Evolutionary conservation across 2,329 filamentous ascomycete genomes (phyloP).

Genomic region (Diaporthe eres): DNA sequence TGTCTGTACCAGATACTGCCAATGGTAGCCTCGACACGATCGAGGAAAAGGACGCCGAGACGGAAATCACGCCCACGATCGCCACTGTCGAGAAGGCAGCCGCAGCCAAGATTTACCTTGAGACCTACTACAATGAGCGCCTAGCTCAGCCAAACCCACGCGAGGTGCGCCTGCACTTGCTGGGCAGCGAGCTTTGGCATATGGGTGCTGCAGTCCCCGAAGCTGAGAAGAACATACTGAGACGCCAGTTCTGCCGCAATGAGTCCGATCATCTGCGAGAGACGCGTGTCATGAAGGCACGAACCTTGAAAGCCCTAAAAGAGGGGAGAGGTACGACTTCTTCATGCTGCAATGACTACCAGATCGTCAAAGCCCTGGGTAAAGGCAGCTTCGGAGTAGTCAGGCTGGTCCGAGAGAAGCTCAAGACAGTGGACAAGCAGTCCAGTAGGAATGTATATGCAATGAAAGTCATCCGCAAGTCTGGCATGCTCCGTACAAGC

Average conservation of each 20-base stretch:
- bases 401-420: conserved; percentile 81
- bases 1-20: conserved; percentile 43
- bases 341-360: conserved; percentile 71
- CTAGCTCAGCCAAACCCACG: conserved; percentile 71
- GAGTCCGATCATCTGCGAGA: conserved; percentile 85
- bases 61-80: conserved; percentile 51
- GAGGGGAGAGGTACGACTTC: conserved; percentile 30
- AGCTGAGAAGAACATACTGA: conserved; percentile 67
- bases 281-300: conserved; percentile 77
- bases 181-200: conserved; percentile 75
- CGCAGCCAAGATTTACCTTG: conserved; percentile 87
- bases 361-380: conserved; percentile 85
- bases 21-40: conserved; percentile 51
- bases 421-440: conserved; percentile 46
- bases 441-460: conserved; percentile 79
- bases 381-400: conserved; percentile 97
- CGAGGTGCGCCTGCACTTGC: conserved; percentile 70
- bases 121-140: conserved; percentile 85
- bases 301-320: conserved; percentile 55
- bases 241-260: conserved; percentile 72
- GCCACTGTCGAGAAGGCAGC: conserved; percentile 82
- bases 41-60: conserved; percentile 51
- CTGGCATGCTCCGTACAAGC: conserved; percentile 89
- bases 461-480: conserved; percentile 98
- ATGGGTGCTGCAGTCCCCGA: conserved; percentile 63